A percentile compares a stretch with the other conserved stretches of the same genome.
Evolutionary conservation across 768 basidiomycete genomes (phyloP).

Genomic region (Boletus rex-veris): DNA sequence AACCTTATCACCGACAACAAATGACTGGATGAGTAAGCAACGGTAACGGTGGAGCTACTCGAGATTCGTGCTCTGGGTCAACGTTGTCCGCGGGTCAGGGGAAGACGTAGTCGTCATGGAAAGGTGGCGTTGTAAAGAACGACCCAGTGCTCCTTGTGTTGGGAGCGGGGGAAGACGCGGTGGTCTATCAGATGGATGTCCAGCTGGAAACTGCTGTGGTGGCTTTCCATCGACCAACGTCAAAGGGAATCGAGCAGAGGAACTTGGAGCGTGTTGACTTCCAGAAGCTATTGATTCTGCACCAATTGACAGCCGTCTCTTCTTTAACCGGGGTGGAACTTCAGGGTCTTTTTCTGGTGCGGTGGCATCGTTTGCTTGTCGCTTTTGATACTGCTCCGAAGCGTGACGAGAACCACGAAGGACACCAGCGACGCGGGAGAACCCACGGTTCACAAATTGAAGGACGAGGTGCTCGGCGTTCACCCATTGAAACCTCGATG

Average conservation of each 20-base stretch:
- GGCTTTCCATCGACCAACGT: conserved; percentile 29
- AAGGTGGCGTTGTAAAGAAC: conserved; percentile 26
- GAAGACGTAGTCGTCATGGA: conserved; percentile 25
- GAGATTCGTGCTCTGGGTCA: conserved; percentile 14
- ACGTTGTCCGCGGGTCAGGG: conserved; percentile 21
- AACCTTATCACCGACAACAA: not conserved
- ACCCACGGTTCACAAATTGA: conserved; percentile 22
- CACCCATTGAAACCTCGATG: conserved; percentile 28
- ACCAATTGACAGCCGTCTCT: conserved; percentile 20
- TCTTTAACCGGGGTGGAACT: conserved; percentile 25
- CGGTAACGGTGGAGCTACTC: conserved; percentile 2
- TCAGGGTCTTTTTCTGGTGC: conserved; percentile 6
- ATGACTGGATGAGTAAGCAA: not conserved
- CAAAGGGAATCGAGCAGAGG: conserved; percentile 11
- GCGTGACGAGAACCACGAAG: conserved; percentile 8
- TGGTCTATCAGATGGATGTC: conserved; percentile 11
- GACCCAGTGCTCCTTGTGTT: conserved; percentile 13
- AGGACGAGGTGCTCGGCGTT: conserved; percentile 31
- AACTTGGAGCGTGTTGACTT: conserved; percentile 3
- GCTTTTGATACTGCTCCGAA: conserved; percentile 21
- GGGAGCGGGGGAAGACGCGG: not conserved
- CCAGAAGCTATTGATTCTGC: not conserved
- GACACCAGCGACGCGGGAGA: conserved; percentile 15
- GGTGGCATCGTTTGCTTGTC: conserved; percentile 11
- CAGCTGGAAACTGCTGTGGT: conserved; percentile 31